Conservation (phyloP, 169 alveolate genomes). For the Plasmodium cynomolgi region DNA sequence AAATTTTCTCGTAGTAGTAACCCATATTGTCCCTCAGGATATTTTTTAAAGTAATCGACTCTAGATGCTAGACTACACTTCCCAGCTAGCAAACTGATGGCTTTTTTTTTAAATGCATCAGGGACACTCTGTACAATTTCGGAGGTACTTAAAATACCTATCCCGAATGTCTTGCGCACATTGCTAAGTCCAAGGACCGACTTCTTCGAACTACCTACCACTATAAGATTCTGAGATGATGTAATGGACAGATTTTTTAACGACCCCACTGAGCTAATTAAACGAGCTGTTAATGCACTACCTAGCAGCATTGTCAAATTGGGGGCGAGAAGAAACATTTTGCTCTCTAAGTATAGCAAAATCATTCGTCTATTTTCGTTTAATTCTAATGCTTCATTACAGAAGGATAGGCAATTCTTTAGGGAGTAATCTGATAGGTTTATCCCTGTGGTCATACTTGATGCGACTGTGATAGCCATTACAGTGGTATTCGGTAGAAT, state of each 20-base stretch:
- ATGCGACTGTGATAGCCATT: conserved; percentile 92
- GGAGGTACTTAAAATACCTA: conserved; percentile 83
- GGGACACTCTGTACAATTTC: conserved; percentile 85
- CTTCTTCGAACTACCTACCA: conserved; percentile 85
- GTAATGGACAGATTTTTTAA: conserved; percentile 93
- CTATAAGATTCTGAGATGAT: conserved; percentile 92
- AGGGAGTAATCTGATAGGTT: conserved; percentile 69
- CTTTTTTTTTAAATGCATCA: conserved; percentile 82
- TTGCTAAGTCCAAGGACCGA: conserved; percentile 75
- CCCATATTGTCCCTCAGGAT: conserved; percentile 81
- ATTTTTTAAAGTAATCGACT: conserved; percentile 84
- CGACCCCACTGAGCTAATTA: conserved; percentile 96
- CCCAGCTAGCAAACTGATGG: conserved; percentile 87
- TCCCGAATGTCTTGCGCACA: conserved; percentile 40
- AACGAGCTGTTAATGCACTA: conserved; percentile 96
- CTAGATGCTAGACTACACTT: conserved; percentile 89
- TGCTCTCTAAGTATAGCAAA: conserved; percentile 88
- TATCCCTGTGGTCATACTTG: conserved; percentile 87
- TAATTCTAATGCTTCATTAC: conserved; percentile 84
- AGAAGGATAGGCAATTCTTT: conserved; percentile 55
- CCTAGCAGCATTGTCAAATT: conserved; percentile 96
- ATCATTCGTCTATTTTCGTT: conserved; percentile 75
- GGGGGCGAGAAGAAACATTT: conserved; percentile 96
- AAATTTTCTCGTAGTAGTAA: conserved; percentile 77
- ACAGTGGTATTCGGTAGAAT: conserved; percentile 89